Percentiles rank a stretch among this genome's conserved stretches.
phyloP scores from a whole-genome alignment of 2,329 filamentous ascomycete genomes.

The Aureobasidium uvarum region DNA sequence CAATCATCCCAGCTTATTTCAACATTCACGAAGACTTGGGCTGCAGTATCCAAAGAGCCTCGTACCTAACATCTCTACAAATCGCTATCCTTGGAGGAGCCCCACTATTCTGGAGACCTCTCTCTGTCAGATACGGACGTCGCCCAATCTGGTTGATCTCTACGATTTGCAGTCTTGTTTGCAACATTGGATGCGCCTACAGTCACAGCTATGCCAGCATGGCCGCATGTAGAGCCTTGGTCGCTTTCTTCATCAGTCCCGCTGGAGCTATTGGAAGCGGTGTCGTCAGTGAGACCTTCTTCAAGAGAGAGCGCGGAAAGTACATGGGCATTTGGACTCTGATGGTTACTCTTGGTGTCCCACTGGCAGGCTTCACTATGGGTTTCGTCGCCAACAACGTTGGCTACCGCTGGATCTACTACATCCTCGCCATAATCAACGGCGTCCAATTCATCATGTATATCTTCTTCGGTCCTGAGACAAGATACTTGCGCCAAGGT shows the following conservation, averaged over 20 bases:
- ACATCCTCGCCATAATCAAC: constrained; percentile 56
- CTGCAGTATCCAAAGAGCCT: constrained; percentile 49
- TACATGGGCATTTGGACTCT: constrained; percentile 59
- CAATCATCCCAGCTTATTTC: constrained; percentile 55
- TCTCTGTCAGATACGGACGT: constrained; percentile 54
- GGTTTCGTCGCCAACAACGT: constrained; percentile 50
- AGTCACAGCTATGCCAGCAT: constrained; percentile 50
- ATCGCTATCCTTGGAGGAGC: constrained; percentile 54
- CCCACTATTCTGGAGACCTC: constrained; percentile 55
- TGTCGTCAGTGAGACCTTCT: constrained; percentile 57
- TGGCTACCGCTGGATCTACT: constrained; percentile 60
- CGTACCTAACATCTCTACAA: constrained; percentile 55
- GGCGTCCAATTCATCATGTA: constrained; percentile 56
- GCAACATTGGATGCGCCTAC: constrained; percentile 55
- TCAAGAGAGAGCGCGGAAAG: constrained; percentile 52
- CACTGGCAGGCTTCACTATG: constrained; percentile 41
- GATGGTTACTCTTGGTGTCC: constrained; percentile 51
- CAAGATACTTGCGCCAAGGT: constrained; percentile 50
- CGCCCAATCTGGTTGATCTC: constrained; percentile 55
- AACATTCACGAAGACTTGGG: constrained; percentile 52
- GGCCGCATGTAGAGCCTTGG: constrained; percentile 51
- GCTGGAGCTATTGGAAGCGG: constrained; percentile 55
- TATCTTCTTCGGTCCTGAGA: constrained; percentile 54
- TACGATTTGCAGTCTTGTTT: constrained; percentile 46
- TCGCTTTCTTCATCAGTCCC: constrained; percentile 56